Evolutionary conservation across 73 alveolate genomes (phyloP).

Genomic region (Urostyla sp.): DNA sequence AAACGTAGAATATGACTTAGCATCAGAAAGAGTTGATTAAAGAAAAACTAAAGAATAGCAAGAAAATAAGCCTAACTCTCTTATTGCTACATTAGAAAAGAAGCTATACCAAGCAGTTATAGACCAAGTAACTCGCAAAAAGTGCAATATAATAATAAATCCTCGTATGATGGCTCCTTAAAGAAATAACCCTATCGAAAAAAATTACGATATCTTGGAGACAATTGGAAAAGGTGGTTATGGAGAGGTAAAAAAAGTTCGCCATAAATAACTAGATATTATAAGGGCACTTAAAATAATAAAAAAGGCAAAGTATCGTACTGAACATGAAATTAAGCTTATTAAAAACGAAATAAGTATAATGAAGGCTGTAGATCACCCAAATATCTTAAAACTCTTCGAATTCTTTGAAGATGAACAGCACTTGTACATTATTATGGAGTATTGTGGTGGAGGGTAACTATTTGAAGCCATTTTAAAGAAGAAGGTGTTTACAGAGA

Average conservation of each 20-base stretch:
- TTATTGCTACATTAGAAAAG: background rate
- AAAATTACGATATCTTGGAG: constrained; percentile 43
- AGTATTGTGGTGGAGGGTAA: constrained; percentile 86
- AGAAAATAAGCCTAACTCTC: background rate
- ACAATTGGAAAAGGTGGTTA: constrained; percentile 60
- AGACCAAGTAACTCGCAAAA: constrained; percentile 1
- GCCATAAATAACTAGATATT: constrained; percentile 53
- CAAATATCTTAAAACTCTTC: constrained; percentile 87
- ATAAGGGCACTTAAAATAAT: constrained; percentile 63
- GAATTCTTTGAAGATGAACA: constrained; percentile 86
- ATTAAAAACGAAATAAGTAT: constrained; percentile 86
- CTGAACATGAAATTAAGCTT: constrained; percentile 60
- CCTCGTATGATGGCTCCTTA: constrained; percentile 57
- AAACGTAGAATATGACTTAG: no score
- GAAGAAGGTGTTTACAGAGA: constrained; percentile 59
- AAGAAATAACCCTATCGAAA: constrained; percentile 46
- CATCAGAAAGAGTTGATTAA: constrained; percentile 24
- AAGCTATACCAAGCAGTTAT: background rate
- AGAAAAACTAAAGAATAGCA: background rate
- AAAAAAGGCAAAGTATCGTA: constrained; percentile 43
- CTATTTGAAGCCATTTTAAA: constrained; percentile 54
- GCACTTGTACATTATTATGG: constrained; percentile 79
- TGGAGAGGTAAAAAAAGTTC: constrained; percentile 60
- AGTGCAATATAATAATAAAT: constrained; percentile 5
- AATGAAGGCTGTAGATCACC: constrained; percentile 82